phyloP scores from a whole-genome alignment of 2,329 filamentous ascomycete genomes.

The Aureobasidium subglaciale region DNA sequence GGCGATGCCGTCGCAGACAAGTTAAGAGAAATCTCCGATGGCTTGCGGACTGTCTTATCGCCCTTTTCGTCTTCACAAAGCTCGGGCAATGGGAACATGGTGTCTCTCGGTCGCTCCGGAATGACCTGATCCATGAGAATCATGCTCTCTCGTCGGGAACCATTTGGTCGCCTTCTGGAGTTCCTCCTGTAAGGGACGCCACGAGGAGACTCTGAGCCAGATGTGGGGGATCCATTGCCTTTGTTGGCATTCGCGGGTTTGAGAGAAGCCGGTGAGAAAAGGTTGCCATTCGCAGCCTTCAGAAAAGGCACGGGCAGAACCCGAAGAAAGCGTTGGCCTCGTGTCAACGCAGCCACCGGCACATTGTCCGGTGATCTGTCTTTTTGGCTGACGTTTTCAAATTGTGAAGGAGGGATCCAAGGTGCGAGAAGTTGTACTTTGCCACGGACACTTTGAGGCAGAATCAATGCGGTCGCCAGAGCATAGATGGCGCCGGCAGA shows the following conservation, averaged over 20 bases:
- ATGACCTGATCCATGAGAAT: slow-evolving; percentile 44
- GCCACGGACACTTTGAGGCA: slow-evolving; percentile 92
- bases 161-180: slow-evolving; percentile 21
- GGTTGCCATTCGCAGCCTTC: slow-evolving; percentile 90
- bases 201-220: neutral
- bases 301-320: slow-evolving; percentile 84
- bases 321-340: slow-evolving; percentile 82
- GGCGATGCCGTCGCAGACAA: slow-evolving; percentile 28
- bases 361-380: slow-evolving; percentile 28
- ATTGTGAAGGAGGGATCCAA: slow-evolving; percentile 94
- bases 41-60: slow-evolving; percentile 16
- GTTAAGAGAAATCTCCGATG: slow-evolving; percentile 23
- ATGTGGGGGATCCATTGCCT: slow-evolving; percentile 16
- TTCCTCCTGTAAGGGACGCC: neutral
- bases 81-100: slow-evolving; percentile 24
- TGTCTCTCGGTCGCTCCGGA: slow-evolving; percentile 29
- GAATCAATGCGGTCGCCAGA: slow-evolving; percentile 84
- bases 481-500: slow-evolving; percentile 98
- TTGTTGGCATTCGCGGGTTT: slow-evolving; percentile 27
- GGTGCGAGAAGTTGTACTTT: slow-evolving; percentile 90
- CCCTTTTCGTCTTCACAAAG: slow-evolving; percentile 20
- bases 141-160: slow-evolving; percentile 39
- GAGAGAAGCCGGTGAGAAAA: slow-evolving; percentile 66
- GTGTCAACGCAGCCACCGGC: slow-evolving; percentile 79
- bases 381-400: slow-evolving; percentile 61